phyloP scores from a whole-genome alignment of 2,329 filamentous ascomycete species.

The Arthroderma sp. region DNA sequence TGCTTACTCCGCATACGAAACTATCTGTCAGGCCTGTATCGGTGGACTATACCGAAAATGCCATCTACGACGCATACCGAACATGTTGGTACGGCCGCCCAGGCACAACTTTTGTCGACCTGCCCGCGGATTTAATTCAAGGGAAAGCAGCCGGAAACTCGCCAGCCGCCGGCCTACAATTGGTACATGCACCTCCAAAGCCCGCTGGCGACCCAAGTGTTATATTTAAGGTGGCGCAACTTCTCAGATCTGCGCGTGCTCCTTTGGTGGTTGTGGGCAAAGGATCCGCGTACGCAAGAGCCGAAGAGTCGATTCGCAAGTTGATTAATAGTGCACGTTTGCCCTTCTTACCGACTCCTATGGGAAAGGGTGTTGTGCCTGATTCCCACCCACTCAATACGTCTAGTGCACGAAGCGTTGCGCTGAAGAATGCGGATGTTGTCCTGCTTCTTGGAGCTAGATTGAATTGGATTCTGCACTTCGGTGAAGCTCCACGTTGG shows the following conservation, averaged over 20 bases:
- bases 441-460: slow-evolving; percentile 44
- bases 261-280: slow-evolving; percentile 46
- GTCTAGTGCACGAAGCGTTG: slow-evolving; percentile 43
- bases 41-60: slow-evolving; percentile 36
- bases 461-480: slow-evolving; percentile 49
- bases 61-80: slow-evolving; percentile 42
- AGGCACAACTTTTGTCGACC: slow-evolving; percentile 43
- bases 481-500: slow-evolving; percentile 45
- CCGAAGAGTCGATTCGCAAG: slow-evolving; percentile 35
- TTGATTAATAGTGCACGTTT: slow-evolving; percentile 39
- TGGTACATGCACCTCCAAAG: slow-evolving; percentile 31
- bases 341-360: slow-evolving; percentile 47
- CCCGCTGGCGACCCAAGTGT: slow-evolving; percentile 36
- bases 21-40: slow-evolving; percentile 37
- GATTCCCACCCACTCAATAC: slow-evolving; percentile 43
- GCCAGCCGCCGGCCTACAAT: slow-evolving; percentile 21
- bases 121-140: slow-evolving; percentile 46
- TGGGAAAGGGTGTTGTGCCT: slow-evolving; percentile 47
- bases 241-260: slow-evolving; percentile 39
- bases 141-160: slow-evolving; percentile 18
- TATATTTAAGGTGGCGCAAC: slow-evolving; percentile 31
- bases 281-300: slow-evolving; percentile 43
- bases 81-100: slow-evolving; percentile 44
- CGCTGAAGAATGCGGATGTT: slow-evolving; percentile 43
- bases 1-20: slow-evolving; percentile 44